Conservation (phyloP, 2,329 filamentous ascomycete species). For the Colletotrichum sp. region DNA sequence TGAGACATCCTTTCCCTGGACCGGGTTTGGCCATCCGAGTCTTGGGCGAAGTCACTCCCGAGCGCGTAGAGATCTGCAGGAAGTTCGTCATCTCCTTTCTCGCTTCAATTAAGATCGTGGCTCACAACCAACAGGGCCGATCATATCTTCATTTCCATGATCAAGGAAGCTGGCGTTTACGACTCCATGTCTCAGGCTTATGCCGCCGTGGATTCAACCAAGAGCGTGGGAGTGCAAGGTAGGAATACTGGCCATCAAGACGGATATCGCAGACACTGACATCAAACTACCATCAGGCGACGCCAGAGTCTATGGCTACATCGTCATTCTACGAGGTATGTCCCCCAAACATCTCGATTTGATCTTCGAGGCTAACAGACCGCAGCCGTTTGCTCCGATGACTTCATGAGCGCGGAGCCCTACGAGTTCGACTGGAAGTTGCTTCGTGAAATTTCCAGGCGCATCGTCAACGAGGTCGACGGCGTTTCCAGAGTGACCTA, state of each 20-base stretch:
- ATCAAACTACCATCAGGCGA: slow-evolving; percentile 36
- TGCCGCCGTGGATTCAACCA: slow-evolving; percentile 47
- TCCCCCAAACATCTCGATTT: neutral
- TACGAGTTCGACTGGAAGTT: slow-evolving; percentile 67
- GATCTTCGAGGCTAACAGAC: neutral
- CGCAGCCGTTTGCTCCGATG: slow-evolving; percentile 36
- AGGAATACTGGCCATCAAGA: neutral
- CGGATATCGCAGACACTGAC: neutral
- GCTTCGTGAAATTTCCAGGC: slow-evolving; percentile 67
- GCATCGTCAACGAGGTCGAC: slow-evolving; percentile 72
- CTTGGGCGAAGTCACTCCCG: slow-evolving; percentile 81
- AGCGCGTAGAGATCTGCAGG: slow-evolving; percentile 80
- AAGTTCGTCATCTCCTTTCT: slow-evolving; percentile 36
- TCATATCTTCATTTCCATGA: slow-evolving; percentile 78
- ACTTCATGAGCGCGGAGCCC: slow-evolving; percentile 59
- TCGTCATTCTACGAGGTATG: slow-evolving; percentile 22
- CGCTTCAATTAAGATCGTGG: neutral
- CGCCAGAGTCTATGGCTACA: slow-evolving; percentile 34
- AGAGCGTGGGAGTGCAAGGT: slow-evolving; percentile 25
- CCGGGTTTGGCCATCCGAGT: slow-evolving; percentile 77
- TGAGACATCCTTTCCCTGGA: slow-evolving; percentile 78
- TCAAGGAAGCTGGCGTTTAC: slow-evolving; percentile 75
- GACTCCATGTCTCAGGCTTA: slow-evolving; percentile 57
- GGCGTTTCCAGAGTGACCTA: slow-evolving; percentile 76
- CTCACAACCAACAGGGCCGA: slow-evolving; percentile 55